These are phyloP conservation scores for Kalmanozyma brasiliensis DNA, from an alignment of 1,284 basidiomycete genomes.

Conservation along the genomic window DNA sequence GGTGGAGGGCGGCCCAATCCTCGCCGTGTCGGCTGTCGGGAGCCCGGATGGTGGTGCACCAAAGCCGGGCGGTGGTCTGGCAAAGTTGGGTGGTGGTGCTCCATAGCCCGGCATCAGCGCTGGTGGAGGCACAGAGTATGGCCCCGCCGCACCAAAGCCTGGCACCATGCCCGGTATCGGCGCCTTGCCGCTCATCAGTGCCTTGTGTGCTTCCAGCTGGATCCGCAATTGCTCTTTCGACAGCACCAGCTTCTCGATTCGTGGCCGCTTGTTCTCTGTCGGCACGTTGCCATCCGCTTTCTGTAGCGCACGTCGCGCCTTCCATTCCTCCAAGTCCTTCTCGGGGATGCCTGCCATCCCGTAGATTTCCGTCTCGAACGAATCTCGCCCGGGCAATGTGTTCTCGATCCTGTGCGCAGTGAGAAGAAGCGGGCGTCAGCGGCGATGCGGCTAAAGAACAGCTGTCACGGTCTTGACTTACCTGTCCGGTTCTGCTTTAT, in stretches of 20 bases:
- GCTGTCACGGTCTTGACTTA: conserved; percentile 70
- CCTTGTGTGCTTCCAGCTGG: conserved; percentile 88
- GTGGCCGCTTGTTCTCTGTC: conserved; percentile 78
- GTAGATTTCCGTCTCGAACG: conserved; percentile 98
- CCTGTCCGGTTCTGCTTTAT: conserved; percentile 97
- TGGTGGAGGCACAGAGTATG: conserved; percentile 41
- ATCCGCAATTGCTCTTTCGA: conserved; percentile 78
- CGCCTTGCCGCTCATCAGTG: conserved; percentile 80
- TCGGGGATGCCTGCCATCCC: conserved; percentile 99
- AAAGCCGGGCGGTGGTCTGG: conserved; percentile 36
- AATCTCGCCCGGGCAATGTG: conserved; percentile 92
- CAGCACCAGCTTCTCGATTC: conserved; percentile 82
- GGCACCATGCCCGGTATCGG: conserved; percentile 40
- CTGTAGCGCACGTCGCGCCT: conserved; percentile 74
- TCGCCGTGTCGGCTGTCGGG: conserved; percentile 4
- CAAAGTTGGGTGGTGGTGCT: conserved; percentile 29
- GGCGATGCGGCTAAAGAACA: neutral
- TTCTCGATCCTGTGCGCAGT: conserved; percentile 82
- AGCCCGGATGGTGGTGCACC: conserved; percentile 11
- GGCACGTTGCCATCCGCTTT: conserved; percentile 62
- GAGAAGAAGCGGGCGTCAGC: neutral
- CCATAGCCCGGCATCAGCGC: conserved; percentile 20
- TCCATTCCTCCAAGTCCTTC: conserved; percentile 93
- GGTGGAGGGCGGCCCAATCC: conserved; percentile 4
- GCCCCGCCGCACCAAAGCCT: conserved; percentile 25